Conservation (phyloP, 305 asterid genomes). For the Andrographis paniculata region DNA sequence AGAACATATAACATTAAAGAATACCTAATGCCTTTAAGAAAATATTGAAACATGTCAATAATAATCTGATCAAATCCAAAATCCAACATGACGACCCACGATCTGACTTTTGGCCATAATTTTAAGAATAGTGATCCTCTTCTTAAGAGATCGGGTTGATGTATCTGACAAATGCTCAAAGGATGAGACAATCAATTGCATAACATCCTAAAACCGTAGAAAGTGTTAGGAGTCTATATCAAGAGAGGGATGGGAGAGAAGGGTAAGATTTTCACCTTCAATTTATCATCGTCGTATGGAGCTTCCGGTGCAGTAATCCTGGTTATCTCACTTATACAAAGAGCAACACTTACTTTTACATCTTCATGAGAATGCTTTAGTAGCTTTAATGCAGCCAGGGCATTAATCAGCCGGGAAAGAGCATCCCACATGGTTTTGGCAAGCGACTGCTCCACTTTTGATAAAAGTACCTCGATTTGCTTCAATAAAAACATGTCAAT, state of each 20-base stretch:
- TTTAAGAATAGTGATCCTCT: constrained; percentile 74
- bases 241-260: not conserved
- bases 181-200: constrained; percentile 81
- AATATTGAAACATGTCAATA: constrained; percentile 76
- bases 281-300: constrained; percentile 65
- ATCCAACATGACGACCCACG: constrained; percentile 94
- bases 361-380: constrained; percentile 66
- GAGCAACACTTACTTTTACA: constrained; percentile 80
- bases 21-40: constrained; percentile 59
- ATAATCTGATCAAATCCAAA: constrained; percentile 86
- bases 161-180: constrained; percentile 59
- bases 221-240: constrained; percentile 18
- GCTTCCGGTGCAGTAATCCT: constrained; percentile 93
- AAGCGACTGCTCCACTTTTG: constrained; percentile 92
- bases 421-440: constrained; percentile 55
- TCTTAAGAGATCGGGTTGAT: constrained; percentile 62
- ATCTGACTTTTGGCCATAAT: constrained; percentile 86
- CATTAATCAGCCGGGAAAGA: constrained; percentile 51
- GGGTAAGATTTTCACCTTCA: constrained; percentile 53
- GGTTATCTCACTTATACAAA: constrained; percentile 88
- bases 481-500: constrained; percentile 14
- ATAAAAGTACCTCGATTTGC: constrained; percentile 51
- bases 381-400: constrained; percentile 53
- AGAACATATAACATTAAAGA: too few species aligned
- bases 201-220: constrained; percentile 58